Evolutionary conservation across 768 basidiomycete species (phyloP).

Genomic region (Atractiella rhizophila): DNA sequence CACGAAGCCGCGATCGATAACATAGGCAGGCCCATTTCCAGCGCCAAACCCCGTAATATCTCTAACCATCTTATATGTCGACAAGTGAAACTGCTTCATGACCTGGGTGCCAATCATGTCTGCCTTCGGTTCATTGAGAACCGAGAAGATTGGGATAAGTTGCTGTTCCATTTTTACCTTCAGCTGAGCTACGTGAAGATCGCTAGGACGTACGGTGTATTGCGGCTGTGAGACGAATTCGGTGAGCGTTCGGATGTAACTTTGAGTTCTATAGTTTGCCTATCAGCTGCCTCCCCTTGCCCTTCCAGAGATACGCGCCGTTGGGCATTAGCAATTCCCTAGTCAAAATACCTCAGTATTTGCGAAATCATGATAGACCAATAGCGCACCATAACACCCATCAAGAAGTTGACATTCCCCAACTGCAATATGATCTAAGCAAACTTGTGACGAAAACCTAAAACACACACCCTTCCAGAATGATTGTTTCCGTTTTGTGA

Average conservation of each 20-base stretch:
- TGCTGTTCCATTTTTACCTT: slow-evolving; percentile 25
- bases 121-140: slow-evolving; percentile 59
- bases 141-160: slow-evolving; percentile 59
- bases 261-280: no score
- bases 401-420: slow-evolving; percentile 49
- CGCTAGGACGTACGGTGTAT: not conserved
- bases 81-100: slow-evolving; percentile 30
- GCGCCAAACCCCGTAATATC: slow-evolving; percentile 23
- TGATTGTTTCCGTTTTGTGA: not conserved
- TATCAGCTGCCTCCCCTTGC: no score
- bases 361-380: not conserved
- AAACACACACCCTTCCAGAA: no score
- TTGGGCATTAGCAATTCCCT: slow-evolving; percentile 70
- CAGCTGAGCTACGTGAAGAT: not conserved
- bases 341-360: not conserved
- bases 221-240: slow-evolving; percentile 75
- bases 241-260: slow-evolving; percentile 60
- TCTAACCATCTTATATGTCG: slow-evolving; percentile 62
- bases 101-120: slow-evolving; percentile 32
- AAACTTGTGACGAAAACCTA: not conserved
- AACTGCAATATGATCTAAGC: slow-evolving; percentile 23
- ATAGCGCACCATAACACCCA: slow-evolving; percentile 28
- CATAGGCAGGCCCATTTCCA: slow-evolving; percentile 37
- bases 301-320: no score
- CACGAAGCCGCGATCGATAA: slow-evolving; percentile 69